phyloP scores from a whole-genome alignment of 805 yeast genomes.

The Dipodascopsis uninucleata region DNA sequence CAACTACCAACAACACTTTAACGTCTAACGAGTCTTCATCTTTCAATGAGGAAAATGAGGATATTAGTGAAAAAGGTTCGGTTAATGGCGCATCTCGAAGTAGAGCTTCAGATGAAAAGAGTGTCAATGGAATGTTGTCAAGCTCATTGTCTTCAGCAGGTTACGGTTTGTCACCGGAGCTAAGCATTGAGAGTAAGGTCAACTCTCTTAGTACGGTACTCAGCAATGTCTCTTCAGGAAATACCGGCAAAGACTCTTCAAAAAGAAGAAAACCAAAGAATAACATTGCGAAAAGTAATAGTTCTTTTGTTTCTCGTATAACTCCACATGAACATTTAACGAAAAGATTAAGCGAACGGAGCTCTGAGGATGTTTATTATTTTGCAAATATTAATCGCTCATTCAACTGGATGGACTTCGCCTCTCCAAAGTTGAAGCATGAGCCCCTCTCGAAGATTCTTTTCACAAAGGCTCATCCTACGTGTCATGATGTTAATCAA shows the following conservation, averaged over 20 bases:
- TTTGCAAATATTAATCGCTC: conserved; percentile 39
- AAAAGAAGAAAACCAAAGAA: conserved; percentile 36
- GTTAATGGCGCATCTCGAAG: conserved; percentile 2
- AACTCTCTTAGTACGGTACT: conserved; percentile 15
- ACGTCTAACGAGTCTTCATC: conserved; percentile 2
- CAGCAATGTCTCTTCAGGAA: conserved; percentile 10
- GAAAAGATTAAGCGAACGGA: conserved; percentile 35
- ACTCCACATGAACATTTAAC: conserved; percentile 37
- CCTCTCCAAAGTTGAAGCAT: conserved; percentile 28
- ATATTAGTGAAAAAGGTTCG: conserved; percentile 1
- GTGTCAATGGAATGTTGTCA: conserved; percentile 1
- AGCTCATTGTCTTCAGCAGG: conserved; percentile 21
- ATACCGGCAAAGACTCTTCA: conserved; percentile 8
- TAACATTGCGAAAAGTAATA: conserved; percentile 38
- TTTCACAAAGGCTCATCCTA: conserved; percentile 40
- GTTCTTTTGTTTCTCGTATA: conserved; percentile 39
- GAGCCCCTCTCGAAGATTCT: conserved; percentile 41
- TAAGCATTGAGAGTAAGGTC: conserved; percentile 1
- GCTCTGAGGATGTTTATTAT: conserved; percentile 31
- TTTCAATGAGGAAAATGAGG: conserved; percentile 4
- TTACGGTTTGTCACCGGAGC: conserved; percentile 9
- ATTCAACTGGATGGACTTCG: conserved; percentile 36
- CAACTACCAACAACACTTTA: neutral
- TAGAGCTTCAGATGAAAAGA: conserved; percentile 7
- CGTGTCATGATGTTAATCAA: conserved; percentile 40